phyloP scores from a whole-genome alignment of 441 rosid species.

The Arabidopsis lyrata region DNA sequence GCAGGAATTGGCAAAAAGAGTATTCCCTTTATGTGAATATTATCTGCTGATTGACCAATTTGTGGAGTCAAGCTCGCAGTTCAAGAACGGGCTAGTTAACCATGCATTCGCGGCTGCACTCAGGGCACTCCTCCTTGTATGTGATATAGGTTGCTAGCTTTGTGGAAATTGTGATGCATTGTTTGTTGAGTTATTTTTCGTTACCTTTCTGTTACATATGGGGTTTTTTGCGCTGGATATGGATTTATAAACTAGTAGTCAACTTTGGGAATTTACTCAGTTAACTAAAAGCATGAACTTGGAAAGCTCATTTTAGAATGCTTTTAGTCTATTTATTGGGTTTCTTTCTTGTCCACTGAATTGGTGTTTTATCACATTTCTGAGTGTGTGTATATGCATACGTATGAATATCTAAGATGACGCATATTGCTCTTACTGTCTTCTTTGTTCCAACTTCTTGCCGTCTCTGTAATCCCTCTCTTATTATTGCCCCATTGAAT shows the following conservation, averaged over 20 bases:
- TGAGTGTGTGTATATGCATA: constrained; percentile 18
- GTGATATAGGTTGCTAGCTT: constrained; percentile 51
- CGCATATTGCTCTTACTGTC: background rate
- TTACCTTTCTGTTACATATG: constrained; percentile 8
- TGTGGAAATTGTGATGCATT: constrained; percentile 41
- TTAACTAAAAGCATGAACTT: constrained; percentile 17
- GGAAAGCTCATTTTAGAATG: constrained; percentile 2
- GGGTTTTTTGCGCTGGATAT: constrained; percentile 6
- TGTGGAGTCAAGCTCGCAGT: constrained; percentile 95
- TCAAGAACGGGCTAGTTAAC: constrained; percentile 91
- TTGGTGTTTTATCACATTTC: constrained; percentile 19
- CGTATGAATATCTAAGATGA: constrained; percentile 4
- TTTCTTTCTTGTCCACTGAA: constrained; percentile 32
- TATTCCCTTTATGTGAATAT: constrained; percentile 87
- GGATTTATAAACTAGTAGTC: constrained; percentile 13
- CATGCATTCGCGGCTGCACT: constrained; percentile 98
- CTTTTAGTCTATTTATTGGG: constrained; percentile 12
- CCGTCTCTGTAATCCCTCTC: constrained; percentile 11
- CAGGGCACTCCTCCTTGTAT: constrained; percentile 89
- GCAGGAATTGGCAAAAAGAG: constrained; percentile 90
- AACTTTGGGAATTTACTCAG: constrained; percentile 14
- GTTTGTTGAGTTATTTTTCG: constrained; percentile 24
- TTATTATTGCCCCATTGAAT: background rate
- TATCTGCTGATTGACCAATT: constrained; percentile 85
- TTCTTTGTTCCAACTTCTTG: constrained; percentile 29